Conservation (phyloP, 2,329 filamentous ascomycete genomes). For the Paecilomyces variotii region DNA sequence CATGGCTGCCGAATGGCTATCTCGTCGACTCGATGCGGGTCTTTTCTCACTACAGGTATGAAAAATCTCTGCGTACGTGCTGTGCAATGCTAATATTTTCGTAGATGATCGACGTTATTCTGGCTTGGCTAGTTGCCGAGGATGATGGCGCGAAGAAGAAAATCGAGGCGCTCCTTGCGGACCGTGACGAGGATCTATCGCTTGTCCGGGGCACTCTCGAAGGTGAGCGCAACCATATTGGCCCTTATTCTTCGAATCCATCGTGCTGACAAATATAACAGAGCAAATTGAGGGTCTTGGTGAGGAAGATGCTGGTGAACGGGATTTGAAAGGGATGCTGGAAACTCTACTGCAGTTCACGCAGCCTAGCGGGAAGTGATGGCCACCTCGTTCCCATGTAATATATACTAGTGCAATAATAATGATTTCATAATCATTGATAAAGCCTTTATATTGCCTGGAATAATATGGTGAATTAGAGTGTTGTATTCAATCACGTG, state of each 20-base stretch:
- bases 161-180: conserved; percentile 56
- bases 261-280: conserved; percentile 15
- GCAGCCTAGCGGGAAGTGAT: neutral
- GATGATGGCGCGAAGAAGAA: conserved; percentile 65
- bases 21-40: conserved; percentile 70
- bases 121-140: conserved; percentile 89
- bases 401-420: neutral
- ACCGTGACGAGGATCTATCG: conserved; percentile 57
- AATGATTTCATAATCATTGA: too few species aligned
- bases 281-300: conserved; percentile 57
- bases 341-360: conserved; percentile 45
- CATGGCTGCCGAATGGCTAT: conserved; percentile 63
- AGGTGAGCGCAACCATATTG: conserved; percentile 32
- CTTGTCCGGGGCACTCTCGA: conserved; percentile 60
- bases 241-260: neutral
- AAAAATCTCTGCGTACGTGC: conserved; percentile 4
- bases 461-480: too few species aligned
- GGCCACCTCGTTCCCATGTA: neutral
- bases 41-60: conserved; percentile 67
- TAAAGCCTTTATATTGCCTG: too few species aligned
- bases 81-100: conserved; percentile 1
- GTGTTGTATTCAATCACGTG: conserved; percentile 15
- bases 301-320: conserved; percentile 46
- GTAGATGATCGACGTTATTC: conserved; percentile 64
- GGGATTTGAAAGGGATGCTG: conserved; percentile 56